Evolutionary conservation across 2,329 filamentous ascomycete genomes (phyloP), one percentile per base, ranked within the genome.

Genomic region (Lasiodiplodia hormozganensis): DNA sequence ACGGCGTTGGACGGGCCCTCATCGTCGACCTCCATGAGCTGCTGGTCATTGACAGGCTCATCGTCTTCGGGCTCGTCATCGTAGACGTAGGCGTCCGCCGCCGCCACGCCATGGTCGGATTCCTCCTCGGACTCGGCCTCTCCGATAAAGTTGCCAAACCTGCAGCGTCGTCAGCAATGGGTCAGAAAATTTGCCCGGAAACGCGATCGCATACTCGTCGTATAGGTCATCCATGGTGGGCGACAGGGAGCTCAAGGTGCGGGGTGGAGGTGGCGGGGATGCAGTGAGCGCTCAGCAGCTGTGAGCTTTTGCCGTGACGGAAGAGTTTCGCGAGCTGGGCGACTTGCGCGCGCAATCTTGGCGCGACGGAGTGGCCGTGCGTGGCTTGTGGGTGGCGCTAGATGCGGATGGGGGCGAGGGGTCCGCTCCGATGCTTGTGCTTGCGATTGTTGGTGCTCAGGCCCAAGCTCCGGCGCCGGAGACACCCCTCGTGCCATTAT

Each of bases 61-160:
- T 77, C 78, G 65, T 88, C 78, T 58, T 88, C 88, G 70, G 86
- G 88, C 21, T 88, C 88, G 69, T 89, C 91, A 71, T 95, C 91
- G 74, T 90, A 87, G 70, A 89, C 90, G 80, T 97, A 97, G 75
- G 90, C 89, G 76, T 95, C 94, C 75, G 92, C 90, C 77, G 88
- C 88, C 69, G 89, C 89, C 79, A 92, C 90, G 74, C 89, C 88
- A 78, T 90, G 88, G 78, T 93, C 89, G 74, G 93, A 95, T 76
- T 94, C 95, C 77, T 92, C 91, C 77, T 97, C 94, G 68, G 93
- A 96, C 79, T 91, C 91, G 79, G 93, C 93, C 82, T 97, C 96
- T 77, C 96, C 96, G 78, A 98, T 97, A 82, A 96, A 98, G 84
- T 98, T 98, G 77, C 95, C 95, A 83, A 98, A 98, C 85, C 93